Percentiles rank a stretch among this genome's conserved stretches.
These are phyloP conservation scores for Yueomyces sp. DNA, from an alignment of 805 yeast genomes.

Conservation along the genomic window DNA sequence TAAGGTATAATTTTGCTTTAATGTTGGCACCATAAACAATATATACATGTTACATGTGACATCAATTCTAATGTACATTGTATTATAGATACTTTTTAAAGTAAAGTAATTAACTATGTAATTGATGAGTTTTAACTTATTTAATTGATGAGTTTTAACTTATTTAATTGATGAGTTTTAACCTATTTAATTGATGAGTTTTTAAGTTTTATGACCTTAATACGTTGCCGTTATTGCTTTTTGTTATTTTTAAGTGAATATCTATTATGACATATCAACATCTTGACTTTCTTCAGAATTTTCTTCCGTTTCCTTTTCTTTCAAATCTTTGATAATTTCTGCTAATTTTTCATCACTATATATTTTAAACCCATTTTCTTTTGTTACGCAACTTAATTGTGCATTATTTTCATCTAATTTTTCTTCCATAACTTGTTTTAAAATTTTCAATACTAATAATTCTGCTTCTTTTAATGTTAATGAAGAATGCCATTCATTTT, in stretches of 20 bases:
- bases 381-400: conserved; percentile 87
- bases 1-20: too few relatives aligned
- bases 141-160: too few relatives aligned
- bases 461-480: conserved; percentile 90
- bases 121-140: too few relatives aligned
- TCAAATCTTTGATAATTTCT: conserved; percentile 62
- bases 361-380: conserved; percentile 71
- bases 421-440: conserved; percentile 98
- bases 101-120: too few relatives aligned
- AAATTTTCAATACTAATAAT: conserved; percentile 68
- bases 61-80: too few relatives aligned
- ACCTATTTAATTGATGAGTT: too few relatives aligned
- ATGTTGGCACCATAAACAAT: too few relatives aligned
- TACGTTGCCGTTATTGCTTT: neutral
- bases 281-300: conserved; percentile 22
- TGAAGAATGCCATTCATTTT: conserved; percentile 89
- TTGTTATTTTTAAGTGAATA: too few relatives aligned
- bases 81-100: too few relatives aligned
- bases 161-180: too few relatives aligned
- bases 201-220: too few relatives aligned
- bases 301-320: conserved; percentile 50
- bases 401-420: conserved; percentile 90
- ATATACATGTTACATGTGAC: too few relatives aligned
- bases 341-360: conserved; percentile 76
- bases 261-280: conserved; percentile 19